A percentile compares a stretch with the other conserved stretches of the same genome.
Conservation (phyloP, 768 basidiomycete genomes). For the Exidia glandulosa region DNA sequence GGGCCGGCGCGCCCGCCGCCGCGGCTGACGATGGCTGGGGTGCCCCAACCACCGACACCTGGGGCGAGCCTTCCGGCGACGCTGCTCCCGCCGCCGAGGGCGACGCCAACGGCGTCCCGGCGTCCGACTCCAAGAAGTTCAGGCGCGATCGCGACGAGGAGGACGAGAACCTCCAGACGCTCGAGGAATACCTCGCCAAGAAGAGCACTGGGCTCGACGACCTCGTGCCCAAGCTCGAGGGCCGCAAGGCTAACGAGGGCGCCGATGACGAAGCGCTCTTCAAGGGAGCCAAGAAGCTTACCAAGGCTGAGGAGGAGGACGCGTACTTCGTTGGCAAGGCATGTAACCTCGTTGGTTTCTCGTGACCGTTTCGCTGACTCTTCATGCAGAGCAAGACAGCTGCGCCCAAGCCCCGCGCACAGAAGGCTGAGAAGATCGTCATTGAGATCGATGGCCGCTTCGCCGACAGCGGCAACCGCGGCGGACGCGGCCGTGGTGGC, state of each 20-base stretch:
- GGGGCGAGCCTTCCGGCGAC: slow-evolving; percentile 19
- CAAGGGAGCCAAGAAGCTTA: slow-evolving; percentile 57
- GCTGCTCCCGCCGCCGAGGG: slow-evolving; percentile 24
- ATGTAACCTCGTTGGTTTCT: slow-evolving; percentile 9
- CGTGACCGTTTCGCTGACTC: background rate
- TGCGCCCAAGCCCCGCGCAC: slow-evolving; percentile 51
- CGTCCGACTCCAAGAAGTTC: no score
- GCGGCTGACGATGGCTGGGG: slow-evolving; percentile 24
- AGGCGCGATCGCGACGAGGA: slow-evolving; percentile 54
- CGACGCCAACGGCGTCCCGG: slow-evolving; percentile 17
- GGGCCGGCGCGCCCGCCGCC: slow-evolving; percentile 22
- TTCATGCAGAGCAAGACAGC: slow-evolving; percentile 41
- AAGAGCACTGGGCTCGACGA: slow-evolving; percentile 57
- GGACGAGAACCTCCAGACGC: slow-evolving; percentile 87
- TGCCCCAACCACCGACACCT: slow-evolving; percentile 19
- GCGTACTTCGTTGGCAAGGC: slow-evolving; percentile 91
- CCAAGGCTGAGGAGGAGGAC: slow-evolving; percentile 52
- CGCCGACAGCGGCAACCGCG: slow-evolving; percentile 60
- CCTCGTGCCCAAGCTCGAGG: slow-evolving; percentile 68
- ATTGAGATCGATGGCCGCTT: slow-evolving; percentile 88
- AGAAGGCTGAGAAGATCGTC: slow-evolving; percentile 85
- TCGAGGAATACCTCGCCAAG: slow-evolving; percentile 78
- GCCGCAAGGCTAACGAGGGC: slow-evolving; percentile 75
- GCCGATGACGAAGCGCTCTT: slow-evolving; percentile 48
- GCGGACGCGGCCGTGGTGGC: slow-evolving; percentile 32